Base-by-base conservation (phyloP, 177 flowering plant genomes). In the Telopea speciosissima region DNA sequence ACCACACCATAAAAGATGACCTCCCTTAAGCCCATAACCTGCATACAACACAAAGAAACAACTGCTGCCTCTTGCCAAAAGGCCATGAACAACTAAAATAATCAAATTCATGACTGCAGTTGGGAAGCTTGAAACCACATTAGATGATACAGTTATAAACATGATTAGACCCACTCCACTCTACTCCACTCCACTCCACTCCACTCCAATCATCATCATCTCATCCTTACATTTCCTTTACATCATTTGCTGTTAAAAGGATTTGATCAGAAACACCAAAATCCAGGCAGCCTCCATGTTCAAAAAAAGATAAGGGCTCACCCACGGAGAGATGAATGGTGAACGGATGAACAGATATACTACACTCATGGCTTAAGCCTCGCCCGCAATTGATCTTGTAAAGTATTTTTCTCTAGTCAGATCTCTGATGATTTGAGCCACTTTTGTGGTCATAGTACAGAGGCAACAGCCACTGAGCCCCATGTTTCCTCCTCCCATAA, bases 401-500 rank as follows among this genome's bases (percentile, higher is more conserved):
- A 9, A 8, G 12, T 12, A 7, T 52, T 22, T 19, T 24, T 63
- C 68, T 72, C 79, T 78, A 91, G 40, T 91, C 97, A 69, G 92
- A 77, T 84, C 97, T 85, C 24, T 76, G 79, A 54, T 88, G 79
- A 72, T 73, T 83, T 62, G 85, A 36, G 25, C 84, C 81, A 66
- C 81, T 78, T 71, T 83, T 89, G 11, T 74, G 81, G 73, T 68
- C 80, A 74, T 76, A 86, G 83, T 88, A 90, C 73, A 96, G 10
- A 36, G 99, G 99, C 70, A 96, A 83, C 22, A 86, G 63, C 81
- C 83, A 81, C 4, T 69, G 82, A 0, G 83, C 72, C 12, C 93
- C 88, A 67, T 85, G 86, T 83, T 89, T 93, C 79, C 86, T 85
- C 77, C 85, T 84, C 26, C 91, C 89, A 75, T 73, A 86, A 80